phyloP scores from a whole-genome alignment of 1,284 basidiomycete genomes.

The Lentinus polychrous region DNA sequence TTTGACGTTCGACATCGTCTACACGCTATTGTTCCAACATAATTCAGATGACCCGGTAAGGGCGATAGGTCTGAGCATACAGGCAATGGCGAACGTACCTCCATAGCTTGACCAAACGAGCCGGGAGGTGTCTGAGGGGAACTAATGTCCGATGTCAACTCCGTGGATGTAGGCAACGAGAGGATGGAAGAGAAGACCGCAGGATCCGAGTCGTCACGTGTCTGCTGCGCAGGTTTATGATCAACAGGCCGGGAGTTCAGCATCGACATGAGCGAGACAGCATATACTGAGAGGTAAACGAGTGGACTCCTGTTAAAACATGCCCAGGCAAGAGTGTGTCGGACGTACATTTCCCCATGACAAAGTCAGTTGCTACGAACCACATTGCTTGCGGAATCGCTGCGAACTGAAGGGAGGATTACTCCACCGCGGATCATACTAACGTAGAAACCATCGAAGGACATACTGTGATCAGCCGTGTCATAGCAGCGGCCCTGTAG shows the following conservation, averaged over 20 bases:
- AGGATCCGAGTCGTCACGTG: background rate
- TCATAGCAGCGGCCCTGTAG: background rate
- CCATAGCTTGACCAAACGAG: no score
- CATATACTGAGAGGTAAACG: constrained; percentile 3
- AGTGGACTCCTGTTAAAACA: background rate
- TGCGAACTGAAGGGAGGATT: background rate
- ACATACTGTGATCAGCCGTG: constrained; percentile 2
- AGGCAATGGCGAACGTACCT: no score
- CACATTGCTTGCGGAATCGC: constrained; percentile 1
- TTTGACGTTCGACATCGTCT: no score
- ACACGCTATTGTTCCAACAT: no score
- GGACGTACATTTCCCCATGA: constrained; percentile 4
- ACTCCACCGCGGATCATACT: background rate
- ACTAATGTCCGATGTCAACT: no score
- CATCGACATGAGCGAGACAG: constrained; percentile 3
- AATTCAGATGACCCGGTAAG: no score
- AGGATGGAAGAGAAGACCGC: constrained; percentile 4
- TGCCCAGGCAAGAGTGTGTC: background rate
- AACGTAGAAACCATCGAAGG: no score
- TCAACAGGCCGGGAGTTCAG: constrained; percentile 2
- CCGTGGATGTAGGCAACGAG: background rate
- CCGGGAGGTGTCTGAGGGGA: no score
- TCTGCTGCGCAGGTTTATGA: background rate
- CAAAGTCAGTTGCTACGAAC: constrained; percentile 5
- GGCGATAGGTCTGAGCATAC: no score